phyloP scores from a whole-genome alignment of 2,329 filamentous ascomycete species.

The Pseudogymnoascus sp. region DNA sequence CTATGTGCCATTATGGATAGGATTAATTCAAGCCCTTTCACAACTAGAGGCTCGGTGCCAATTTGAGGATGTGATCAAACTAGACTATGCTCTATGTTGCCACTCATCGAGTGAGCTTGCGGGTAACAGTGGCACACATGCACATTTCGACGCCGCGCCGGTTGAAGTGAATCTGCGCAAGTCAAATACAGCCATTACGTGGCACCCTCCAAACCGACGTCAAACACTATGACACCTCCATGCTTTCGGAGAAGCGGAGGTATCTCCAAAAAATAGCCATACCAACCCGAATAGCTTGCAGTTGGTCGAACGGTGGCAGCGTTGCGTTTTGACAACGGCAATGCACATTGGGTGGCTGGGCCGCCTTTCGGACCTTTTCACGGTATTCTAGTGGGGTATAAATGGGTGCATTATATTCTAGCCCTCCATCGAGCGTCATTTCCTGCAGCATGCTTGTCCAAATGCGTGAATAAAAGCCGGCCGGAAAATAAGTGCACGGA shows the following conservation, averaged over 20 bases:
- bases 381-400: background rate
- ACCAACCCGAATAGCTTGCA: background rate
- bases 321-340: background rate
- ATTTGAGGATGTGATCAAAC: background rate
- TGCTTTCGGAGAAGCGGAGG: background rate
- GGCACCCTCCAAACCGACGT: background rate
- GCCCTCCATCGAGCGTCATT: background rate
- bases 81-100: background rate
- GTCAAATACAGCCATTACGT: background rate
- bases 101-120: background rate
- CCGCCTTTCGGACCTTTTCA: background rate
- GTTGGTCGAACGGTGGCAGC: background rate
- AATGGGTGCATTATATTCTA: background rate
- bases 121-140: background rate
- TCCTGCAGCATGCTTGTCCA: background rate
- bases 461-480: background rate
- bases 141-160: background rate
- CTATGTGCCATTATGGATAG: conserved; percentile 6
- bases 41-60: background rate
- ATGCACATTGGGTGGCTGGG: background rate
- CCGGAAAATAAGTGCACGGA: background rate
- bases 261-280: background rate
- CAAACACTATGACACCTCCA: background rate
- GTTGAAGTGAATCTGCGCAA: background rate
- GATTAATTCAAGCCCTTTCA: background rate